A percentile compares a stretch with the other conserved stretches of the same genome.
These are phyloP conservation scores for Alternaria conjuncta DNA, from an alignment of 2,329 filamentous ascomycete genomes.

Conservation along the genomic window DNA sequence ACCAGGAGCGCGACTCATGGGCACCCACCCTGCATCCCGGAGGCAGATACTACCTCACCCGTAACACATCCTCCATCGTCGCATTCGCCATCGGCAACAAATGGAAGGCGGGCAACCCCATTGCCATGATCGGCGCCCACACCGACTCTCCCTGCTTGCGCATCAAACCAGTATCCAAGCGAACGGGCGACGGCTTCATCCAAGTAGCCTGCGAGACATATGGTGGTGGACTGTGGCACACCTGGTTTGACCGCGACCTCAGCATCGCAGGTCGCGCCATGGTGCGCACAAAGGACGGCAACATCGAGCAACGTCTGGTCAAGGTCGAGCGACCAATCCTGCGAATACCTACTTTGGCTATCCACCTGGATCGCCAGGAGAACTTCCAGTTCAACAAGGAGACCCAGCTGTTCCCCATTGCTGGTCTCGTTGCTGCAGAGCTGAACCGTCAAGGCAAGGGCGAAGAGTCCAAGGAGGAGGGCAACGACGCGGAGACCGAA, in stretches of 20 bases:
- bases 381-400: constrained; percentile 97
- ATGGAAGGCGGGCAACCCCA: constrained; percentile 90
- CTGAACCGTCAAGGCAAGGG: constrained; percentile 75
- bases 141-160: constrained; percentile 93
- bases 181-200: constrained; percentile 82
- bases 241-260: constrained; percentile 95
- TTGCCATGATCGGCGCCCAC: constrained; percentile 92
- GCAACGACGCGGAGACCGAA: constrained; percentile 45
- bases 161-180: constrained; percentile 93
- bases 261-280: constrained; percentile 88
- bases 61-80: constrained; percentile 89
- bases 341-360: constrained; percentile 89
- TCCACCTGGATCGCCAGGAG: constrained; percentile 86
- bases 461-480: constrained; percentile 55
- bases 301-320: constrained; percentile 82
- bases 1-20: constrained; percentile 88
- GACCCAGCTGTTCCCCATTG: constrained; percentile 91
- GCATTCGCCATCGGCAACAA: constrained; percentile 89
- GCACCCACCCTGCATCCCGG: constrained; percentile 78
- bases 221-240: constrained; percentile 96
- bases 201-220: constrained; percentile 98
- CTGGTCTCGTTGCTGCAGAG: constrained; percentile 84
- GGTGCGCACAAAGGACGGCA: constrained; percentile 74
- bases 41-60: constrained; percentile 95
- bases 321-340: constrained; percentile 91